phyloP scores from a whole-genome alignment of 345 rosid genomes.

The Bruguiera gymnorhiza region DNA sequence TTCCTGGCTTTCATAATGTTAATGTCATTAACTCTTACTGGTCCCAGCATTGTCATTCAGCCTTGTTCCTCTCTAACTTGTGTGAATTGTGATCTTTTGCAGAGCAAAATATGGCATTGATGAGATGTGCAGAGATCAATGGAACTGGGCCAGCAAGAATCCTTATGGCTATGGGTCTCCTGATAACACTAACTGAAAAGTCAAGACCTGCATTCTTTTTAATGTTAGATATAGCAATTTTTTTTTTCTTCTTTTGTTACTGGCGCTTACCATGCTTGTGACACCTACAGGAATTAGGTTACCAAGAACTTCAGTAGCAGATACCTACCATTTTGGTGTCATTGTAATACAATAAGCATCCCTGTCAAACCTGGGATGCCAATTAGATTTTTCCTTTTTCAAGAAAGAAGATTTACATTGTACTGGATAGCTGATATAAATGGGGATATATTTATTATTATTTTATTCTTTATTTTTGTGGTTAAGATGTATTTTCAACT shows the following conservation, averaged over 20 bases:
- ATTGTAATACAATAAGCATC: conserved; percentile 1
- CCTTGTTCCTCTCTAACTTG: not conserved
- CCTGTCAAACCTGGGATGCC: not conserved
- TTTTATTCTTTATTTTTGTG: no score
- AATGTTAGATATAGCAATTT: not conserved
- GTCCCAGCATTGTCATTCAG: no score
- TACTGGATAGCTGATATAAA: no score
- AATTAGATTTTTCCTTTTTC: conserved; percentile 1
- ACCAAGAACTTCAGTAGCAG: not conserved
- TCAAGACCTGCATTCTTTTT: not conserved
- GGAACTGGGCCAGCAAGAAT: conserved; percentile 96
- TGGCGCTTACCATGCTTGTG: conserved; percentile 2
- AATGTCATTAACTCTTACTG: no score
- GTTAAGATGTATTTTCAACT: no score
- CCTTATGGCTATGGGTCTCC: conserved; percentile 80
- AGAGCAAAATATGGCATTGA: conserved; percentile 80
- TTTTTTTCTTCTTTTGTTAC: not conserved
- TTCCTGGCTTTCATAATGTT: no score
- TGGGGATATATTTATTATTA: no score
- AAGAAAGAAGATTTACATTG: no score
- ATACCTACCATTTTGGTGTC: not conserved
- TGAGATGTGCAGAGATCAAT: conserved; percentile 92
- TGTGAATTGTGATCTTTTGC: conserved; percentile 15
- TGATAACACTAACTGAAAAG: conserved; percentile 10
- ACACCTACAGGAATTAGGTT: not conserved